These are phyloP conservation scores for Tulasnella sp. DNA, from an alignment of 768 basidiomycete genomes.

Conservation along the genomic window DNA sequence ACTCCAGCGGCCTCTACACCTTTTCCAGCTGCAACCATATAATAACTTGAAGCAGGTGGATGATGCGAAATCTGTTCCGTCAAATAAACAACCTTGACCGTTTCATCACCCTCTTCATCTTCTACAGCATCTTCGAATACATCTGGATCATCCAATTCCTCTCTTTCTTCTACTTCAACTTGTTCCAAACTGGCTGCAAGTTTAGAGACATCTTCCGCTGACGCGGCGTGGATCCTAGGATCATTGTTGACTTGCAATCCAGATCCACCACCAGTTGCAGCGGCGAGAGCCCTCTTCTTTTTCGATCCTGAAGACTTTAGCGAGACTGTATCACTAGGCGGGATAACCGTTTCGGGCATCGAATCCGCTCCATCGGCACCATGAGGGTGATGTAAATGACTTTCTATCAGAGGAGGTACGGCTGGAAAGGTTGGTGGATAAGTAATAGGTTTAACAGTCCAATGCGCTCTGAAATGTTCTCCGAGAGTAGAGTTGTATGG, in stretches of 20 bases:
- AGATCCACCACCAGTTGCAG: conserved; percentile 1
- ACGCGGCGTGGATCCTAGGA: neutral
- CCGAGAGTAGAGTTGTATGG: conserved; percentile 82
- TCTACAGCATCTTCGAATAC: conserved; percentile 13
- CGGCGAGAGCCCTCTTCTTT: conserved; percentile 7
- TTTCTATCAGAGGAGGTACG: conserved; percentile 28
- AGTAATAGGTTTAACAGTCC: conserved; percentile 58
- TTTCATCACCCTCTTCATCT: neutral
- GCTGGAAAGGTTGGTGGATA: conserved; percentile 36
- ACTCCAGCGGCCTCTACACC: conserved; percentile 61
- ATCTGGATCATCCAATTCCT: neutral
- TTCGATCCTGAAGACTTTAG: conserved; percentile 14
- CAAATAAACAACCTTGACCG: conserved; percentile 19
- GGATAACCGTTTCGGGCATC: neutral
- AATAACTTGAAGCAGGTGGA: conserved; percentile 83
- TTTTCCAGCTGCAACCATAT: conserved; percentile 60
- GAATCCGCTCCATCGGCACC: neutral
- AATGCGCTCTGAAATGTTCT: conserved; percentile 80
- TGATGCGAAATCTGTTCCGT: conserved; percentile 97
- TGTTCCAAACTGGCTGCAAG: conserved; percentile 3
- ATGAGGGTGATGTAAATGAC: conserved; percentile 16
- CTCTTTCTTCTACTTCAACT: conserved; percentile 4
- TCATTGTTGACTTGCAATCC: neutral
- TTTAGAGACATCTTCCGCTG: conserved; percentile 12
- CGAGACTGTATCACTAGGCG: conserved; percentile 13